Conservation (phyloP, 2,329 filamentous ascomycete genomes). For the Dothistroma septosporum region DNA sequence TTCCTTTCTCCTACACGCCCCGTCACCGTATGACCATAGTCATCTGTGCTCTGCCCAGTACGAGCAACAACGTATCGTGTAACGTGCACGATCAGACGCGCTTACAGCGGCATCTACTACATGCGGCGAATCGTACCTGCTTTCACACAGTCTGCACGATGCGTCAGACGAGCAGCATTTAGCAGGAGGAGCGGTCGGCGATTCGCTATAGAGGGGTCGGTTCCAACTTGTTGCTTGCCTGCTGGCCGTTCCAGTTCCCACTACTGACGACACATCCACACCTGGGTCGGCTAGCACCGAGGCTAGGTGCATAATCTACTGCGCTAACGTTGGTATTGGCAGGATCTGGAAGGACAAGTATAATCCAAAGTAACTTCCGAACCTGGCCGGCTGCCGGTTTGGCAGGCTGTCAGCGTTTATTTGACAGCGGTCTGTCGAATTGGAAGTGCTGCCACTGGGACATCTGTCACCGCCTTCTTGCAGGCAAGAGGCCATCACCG, state of each 20-base stretch:
- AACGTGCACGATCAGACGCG: not conserved
- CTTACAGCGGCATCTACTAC: conserved; percentile 7
- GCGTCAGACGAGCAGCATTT: not conserved
- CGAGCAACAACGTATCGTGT: not conserved
- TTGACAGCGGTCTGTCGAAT: conserved; percentile 7
- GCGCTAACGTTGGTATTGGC: conserved; percentile 15
- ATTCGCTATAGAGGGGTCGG: not conserved
- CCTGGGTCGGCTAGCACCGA: not conserved
- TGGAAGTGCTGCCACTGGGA: not conserved
- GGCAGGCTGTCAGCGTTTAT: not conserved
- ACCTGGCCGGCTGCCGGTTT: not conserved
- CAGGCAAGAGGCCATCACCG: not conserved
- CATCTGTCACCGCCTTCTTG: conserved; percentile 2
- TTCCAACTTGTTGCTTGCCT: not conserved
- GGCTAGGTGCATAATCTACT: not conserved
- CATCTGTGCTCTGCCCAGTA: not conserved
- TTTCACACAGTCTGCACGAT: conserved; percentile 2
- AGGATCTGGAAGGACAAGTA: conserved; percentile 99
- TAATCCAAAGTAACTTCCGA: conserved; percentile 31
- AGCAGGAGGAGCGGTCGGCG: not conserved
- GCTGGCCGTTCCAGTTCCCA: not conserved
- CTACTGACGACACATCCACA: not conserved
- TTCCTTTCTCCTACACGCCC: not conserved
- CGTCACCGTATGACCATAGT: not conserved
- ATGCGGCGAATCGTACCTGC: conserved; percentile 10